phyloP scores from a whole-genome alignment of 257 asterid genomes.

The Solanum rostratum region DNA sequence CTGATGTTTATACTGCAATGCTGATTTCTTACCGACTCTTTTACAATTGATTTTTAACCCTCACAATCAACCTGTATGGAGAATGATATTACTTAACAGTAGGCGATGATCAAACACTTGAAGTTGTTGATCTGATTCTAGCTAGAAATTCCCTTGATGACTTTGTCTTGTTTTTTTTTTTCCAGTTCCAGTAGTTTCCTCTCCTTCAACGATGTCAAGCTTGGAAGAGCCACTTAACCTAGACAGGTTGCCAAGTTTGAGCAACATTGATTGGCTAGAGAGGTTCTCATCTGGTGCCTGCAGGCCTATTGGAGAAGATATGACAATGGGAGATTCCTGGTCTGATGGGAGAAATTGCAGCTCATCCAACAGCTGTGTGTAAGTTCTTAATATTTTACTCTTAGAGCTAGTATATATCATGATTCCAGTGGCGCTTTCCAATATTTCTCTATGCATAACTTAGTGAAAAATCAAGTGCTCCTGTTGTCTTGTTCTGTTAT shows the following conservation, averaged over 20 bases:
- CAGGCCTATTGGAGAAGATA: constrained; percentile 59
- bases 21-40: not conserved
- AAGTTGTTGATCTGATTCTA: constrained; percentile 6
- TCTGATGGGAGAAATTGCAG: constrained; percentile 86
- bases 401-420: not conserved
- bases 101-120: not conserved
- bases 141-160: not conserved
- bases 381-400: constrained; percentile 9
- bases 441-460: not conserved
- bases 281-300: constrained; percentile 72
- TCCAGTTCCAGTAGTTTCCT: constrained; percentile 18
- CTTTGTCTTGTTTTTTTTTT: constrained; percentile 1
- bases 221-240: constrained; percentile 90
- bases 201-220: constrained; percentile 60
- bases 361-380: constrained; percentile 81
- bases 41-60: not conserved
- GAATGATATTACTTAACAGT: not conserved
- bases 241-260: constrained; percentile 76
- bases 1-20: not conserved
- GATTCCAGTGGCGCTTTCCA: not conserved
- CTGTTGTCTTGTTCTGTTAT: not conserved
- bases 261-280: constrained; percentile 48
- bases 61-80: not conserved
- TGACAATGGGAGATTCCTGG: constrained; percentile 74
- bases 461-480: not conserved